Percentiles rank a stretch among this genome's conserved stretches.
Evolutionary conservation across 2,329 filamentous ascomycete species (phyloP).

Genomic region (Ophiognomonia clavigignenti-juglandacearum): DNA sequence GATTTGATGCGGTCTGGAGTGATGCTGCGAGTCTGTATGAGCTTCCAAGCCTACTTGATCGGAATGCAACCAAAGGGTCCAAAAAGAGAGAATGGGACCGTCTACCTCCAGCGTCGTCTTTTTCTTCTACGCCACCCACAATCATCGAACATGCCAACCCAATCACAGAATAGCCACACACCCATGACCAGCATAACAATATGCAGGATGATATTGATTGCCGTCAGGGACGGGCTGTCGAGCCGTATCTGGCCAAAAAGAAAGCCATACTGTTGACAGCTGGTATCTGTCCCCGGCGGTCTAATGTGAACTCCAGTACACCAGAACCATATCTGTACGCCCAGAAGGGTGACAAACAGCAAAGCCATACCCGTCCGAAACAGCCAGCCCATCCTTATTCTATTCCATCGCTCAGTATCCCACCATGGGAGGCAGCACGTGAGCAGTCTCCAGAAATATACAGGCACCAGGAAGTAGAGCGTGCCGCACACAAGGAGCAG

Average conservation of each 20-base stretch:
- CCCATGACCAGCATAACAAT: constrained; percentile 16
- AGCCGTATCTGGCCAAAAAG: constrained; percentile 16
- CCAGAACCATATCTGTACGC: constrained; percentile 22
- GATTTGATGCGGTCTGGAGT: constrained; percentile 12
- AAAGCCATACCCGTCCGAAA: constrained; percentile 9
- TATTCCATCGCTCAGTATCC: constrained; percentile 18
- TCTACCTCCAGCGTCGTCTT: constrained; percentile 10
- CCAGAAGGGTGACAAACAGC: constrained; percentile 10
- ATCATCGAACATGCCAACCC: constrained; percentile 5
- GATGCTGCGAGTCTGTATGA: not conserved
- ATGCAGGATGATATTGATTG: constrained; percentile 15
- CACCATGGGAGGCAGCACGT: constrained; percentile 20
- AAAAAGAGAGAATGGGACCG: not conserved
- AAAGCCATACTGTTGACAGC: constrained; percentile 16
- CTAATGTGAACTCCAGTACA: constrained; percentile 15
- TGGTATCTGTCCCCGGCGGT: not conserved
- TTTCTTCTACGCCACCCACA: constrained; percentile 8
- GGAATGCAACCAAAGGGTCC: not conserved
- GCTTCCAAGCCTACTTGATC: not conserved
- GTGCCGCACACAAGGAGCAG: constrained; percentile 17
- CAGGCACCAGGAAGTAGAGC: constrained; percentile 16
- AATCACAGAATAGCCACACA: not conserved
- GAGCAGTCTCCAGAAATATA: constrained; percentile 18
- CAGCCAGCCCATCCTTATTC: constrained; percentile 4
- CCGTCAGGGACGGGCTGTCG: constrained; percentile 13